phyloP scores from a whole-genome alignment of 2,329 filamentous ascomycete genomes.

The Sporothrix luriei region DNA sequence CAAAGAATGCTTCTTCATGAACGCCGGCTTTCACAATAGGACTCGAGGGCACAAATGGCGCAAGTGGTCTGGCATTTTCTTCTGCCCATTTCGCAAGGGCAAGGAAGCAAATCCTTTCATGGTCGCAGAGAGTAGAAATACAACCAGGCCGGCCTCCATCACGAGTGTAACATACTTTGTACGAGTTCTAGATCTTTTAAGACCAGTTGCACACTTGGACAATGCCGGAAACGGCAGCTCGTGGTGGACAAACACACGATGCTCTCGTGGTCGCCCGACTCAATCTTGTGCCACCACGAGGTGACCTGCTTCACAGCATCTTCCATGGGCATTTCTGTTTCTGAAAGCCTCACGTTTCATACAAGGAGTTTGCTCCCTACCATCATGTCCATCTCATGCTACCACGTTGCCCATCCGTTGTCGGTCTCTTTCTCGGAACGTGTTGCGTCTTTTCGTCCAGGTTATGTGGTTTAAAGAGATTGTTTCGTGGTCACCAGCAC shows the following conservation, averaged over 20 bases:
- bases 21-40: not conserved
- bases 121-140: constrained; percentile 6
- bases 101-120: constrained; percentile 12
- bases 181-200: no score
- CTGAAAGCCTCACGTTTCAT: not conserved
- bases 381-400: not conserved
- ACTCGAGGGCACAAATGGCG: not conserved
- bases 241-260: not conserved
- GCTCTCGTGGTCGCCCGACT: constrained; percentile 1
- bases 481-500: not conserved
- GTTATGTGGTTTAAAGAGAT: not conserved
- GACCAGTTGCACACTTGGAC: no score
- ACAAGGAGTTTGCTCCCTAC: no score
- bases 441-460: constrained; percentile 1
- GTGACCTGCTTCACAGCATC: not conserved
- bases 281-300: constrained; percentile 8
- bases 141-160: not conserved
- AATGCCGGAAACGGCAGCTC: no score
- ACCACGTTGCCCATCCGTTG: not conserved
- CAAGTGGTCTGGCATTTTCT: not conserved
- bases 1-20: not conserved
- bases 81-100: not conserved
- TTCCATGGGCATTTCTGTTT: not conserved
- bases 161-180: no score
- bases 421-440: constrained; percentile 1